Conservation (phyloP, 1,139 yeast genomes). For the Kurtzmaniella quercitrusa region DNA sequence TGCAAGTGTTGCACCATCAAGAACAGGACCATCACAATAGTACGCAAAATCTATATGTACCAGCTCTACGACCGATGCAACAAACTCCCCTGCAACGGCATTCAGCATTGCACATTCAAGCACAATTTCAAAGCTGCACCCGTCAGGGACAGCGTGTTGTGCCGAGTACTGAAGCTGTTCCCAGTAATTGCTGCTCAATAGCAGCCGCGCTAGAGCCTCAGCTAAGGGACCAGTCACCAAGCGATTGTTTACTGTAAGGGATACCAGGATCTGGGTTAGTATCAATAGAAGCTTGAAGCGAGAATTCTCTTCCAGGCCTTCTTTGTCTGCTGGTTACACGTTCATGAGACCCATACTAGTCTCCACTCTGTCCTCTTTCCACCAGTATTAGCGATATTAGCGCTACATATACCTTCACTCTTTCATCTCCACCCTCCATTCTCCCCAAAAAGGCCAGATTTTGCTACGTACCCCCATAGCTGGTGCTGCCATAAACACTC, state of each 20-base stretch:
- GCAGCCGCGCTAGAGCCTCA: slow-evolving; percentile 11
- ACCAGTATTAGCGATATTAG: no score
- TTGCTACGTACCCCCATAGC: slow-evolving; percentile 4
- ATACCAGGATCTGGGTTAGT: slow-evolving; percentile 9
- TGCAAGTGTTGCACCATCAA: slow-evolving; percentile 13
- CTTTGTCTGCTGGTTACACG: no score
- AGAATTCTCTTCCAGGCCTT: no score
- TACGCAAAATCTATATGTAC: slow-evolving; percentile 12
- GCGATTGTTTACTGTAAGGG: slow-evolving; percentile 12
- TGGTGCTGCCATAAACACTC: slow-evolving; percentile 3
- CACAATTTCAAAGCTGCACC: slow-evolving; percentile 11
- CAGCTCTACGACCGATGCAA: slow-evolving; percentile 8
- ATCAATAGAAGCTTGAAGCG: neutral
- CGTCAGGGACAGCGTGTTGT: slow-evolving; percentile 9
- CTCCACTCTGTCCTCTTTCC: no score
- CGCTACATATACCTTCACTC: no score
- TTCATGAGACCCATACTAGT: no score
- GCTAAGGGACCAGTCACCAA: slow-evolving; percentile 11
- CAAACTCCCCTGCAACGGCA: slow-evolving; percentile 12
- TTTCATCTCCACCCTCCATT: no score
- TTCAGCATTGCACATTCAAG: slow-evolving; percentile 19
- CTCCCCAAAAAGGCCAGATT: no score
- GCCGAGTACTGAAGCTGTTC: slow-evolving; percentile 14
- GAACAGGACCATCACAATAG: slow-evolving; percentile 8
- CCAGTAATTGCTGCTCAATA: slow-evolving; percentile 15